Evolutionary conservation across 257 asterid species (phyloP).

Genomic region (Anisodus acutangulus): DNA sequence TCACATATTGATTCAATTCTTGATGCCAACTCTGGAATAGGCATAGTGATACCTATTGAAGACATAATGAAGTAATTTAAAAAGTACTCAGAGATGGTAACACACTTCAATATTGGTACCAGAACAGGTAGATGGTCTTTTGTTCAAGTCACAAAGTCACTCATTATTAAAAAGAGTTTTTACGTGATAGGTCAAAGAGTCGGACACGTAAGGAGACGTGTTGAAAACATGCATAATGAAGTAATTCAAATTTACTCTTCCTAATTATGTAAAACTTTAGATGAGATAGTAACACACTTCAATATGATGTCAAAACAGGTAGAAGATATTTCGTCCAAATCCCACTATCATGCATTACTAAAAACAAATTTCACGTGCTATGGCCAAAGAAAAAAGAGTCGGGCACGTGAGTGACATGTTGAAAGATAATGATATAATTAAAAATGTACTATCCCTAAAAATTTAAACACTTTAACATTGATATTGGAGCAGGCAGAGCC

Average conservation of each 20-base stretch:
- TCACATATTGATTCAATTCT: too few relatives aligned
- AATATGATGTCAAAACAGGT: neutral
- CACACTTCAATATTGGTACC: too few relatives aligned
- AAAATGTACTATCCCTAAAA: neutral
- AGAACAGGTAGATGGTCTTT: too few relatives aligned
- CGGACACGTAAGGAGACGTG: too few relatives aligned
- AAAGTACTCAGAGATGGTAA: too few relatives aligned
- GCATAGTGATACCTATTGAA: too few relatives aligned
- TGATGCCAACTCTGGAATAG: too few relatives aligned
- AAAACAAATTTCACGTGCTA: neutral
- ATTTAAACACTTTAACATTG: too few relatives aligned
- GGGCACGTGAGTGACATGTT: neutral
- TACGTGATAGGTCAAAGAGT: neutral
- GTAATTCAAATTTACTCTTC: neutral
- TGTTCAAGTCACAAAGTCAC: neutral
- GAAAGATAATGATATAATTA: neutral
- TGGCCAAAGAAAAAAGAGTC: neutral
- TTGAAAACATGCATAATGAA: neutral
- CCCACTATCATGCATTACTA: neutral
- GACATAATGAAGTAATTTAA: too few relatives aligned
- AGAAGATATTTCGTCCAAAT: neutral
- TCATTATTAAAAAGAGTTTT: neutral
- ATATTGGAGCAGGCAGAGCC: too few relatives aligned
- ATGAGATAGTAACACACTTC: neutral
- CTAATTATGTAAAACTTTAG: neutral